Evolutionary conservation across 192 early-diverging fungal species (phyloP).

Genomic region (Coemansia sp.): DNA sequence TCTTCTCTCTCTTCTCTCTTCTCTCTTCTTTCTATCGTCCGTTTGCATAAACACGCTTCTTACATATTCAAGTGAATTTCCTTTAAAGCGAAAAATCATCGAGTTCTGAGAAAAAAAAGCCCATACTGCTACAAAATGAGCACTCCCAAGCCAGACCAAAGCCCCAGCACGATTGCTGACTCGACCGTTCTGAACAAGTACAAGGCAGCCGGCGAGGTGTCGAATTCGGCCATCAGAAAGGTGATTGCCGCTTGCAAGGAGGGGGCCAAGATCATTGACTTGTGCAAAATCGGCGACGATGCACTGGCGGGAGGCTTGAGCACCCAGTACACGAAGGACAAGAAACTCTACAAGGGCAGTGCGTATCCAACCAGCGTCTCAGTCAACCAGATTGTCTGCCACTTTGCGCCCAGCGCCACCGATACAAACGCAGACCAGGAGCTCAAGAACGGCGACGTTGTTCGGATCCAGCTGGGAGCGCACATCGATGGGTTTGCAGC

Average conservation of each 20-base stretch:
- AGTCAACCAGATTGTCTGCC: constrained; percentile 80
- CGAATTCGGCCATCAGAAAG: constrained; percentile 64
- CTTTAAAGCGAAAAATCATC: not conserved
- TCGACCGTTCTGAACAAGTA: constrained; percentile 85
- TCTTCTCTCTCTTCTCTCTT: not conserved
- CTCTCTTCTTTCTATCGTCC: not conserved
- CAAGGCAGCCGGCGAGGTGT: constrained; percentile 86
- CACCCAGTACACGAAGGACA: constrained; percentile 69
- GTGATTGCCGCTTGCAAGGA: constrained; percentile 51
- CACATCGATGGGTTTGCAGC: constrained; percentile 93
- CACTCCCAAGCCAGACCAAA: constrained; percentile 14
- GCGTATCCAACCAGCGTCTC: constrained; percentile 87
- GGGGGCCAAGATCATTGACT: constrained; percentile 82
- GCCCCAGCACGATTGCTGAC: constrained; percentile 65
- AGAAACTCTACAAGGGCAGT: constrained; percentile 80
- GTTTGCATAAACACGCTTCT: not conserved
- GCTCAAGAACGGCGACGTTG: constrained; percentile 82
- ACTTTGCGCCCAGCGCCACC: constrained; percentile 81
- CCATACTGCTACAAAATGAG: constrained; percentile 21
- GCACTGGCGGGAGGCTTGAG: constrained; percentile 71
- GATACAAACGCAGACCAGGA: constrained; percentile 62
- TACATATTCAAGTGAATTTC: not conserved
- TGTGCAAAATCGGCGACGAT: constrained; percentile 88
- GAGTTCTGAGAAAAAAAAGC: not conserved
- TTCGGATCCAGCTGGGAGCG: constrained; percentile 86